Conservation (phyloP, 345 rosid genomes). For the Lagerstroemia speciosa region DNA sequence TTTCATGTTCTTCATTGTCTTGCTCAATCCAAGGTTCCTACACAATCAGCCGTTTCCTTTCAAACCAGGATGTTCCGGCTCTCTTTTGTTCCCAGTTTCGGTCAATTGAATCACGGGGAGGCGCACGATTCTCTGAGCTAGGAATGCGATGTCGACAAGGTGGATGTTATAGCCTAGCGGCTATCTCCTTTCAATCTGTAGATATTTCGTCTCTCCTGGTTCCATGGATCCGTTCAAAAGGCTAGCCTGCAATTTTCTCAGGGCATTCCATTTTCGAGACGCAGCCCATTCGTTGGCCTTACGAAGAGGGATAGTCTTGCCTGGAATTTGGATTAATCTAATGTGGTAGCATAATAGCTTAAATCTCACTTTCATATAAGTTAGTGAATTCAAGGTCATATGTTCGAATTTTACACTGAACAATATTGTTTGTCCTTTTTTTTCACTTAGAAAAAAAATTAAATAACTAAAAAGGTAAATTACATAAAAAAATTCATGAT, state of each 20-base stretch:
- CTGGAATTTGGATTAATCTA: too few species aligned
- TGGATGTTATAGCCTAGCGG: not conserved
- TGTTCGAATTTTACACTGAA: too few species aligned
- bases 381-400: too few species aligned
- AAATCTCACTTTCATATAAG: too few species aligned
- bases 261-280: not conserved
- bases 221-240: not conserved
- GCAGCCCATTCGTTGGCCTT: not conserved
- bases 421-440: too few species aligned
- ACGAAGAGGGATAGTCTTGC: too few species aligned
- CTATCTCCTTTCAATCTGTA: not conserved
- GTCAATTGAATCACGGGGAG: too few species aligned
- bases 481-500: too few species aligned
- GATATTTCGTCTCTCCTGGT: not conserved
- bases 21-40: not conserved
- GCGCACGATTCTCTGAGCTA: too few species aligned
- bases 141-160: not conserved
- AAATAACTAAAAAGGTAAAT: too few species aligned
- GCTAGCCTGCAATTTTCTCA: not conserved
- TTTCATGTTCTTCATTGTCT: not conserved
- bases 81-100: not conserved
- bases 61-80: not conserved
- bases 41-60: not conserved
- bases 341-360: too few species aligned
- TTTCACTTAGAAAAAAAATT: too few species aligned